Evolutionary conservation across 345 rosid species (phyloP).

Genomic region (Psidium guajava): DNA sequence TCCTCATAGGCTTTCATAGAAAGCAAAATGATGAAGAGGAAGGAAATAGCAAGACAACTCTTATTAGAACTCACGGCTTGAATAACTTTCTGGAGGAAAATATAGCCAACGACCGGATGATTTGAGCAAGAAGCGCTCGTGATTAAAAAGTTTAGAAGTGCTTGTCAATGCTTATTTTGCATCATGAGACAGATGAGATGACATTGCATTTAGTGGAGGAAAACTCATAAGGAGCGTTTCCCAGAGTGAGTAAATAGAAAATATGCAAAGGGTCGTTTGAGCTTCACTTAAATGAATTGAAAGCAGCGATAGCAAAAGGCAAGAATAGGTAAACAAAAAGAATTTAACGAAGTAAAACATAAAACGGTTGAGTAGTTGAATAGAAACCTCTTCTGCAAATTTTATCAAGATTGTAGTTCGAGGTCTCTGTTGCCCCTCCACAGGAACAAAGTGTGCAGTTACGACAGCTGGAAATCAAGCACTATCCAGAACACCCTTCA

Average conservation of each 20-base stretch:
- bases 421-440: constrained; percentile 95
- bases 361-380: neutral
- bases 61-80: neutral
- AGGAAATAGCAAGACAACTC: neutral
- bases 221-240: neutral
- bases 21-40: neutral
- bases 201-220: neutral
- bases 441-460: constrained; percentile 97
- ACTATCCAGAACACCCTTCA: constrained; percentile 84
- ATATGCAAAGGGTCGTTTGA: neutral
- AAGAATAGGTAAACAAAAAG: neutral
- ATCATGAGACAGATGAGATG: neutral
- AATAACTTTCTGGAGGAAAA: neutral
- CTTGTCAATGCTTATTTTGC: neutral
- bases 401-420: constrained; percentile 95
- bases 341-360: neutral
- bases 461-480: constrained; percentile 96
- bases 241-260: neutral
- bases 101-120: neutral
- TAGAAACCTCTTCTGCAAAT: constrained; percentile 85
- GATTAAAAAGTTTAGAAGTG: neutral
- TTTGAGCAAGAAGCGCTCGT: neutral
- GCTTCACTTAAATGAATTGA: neutral
- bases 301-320: neutral
- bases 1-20: neutral